These are phyloP conservation scores for Pleurotus ostreatus DNA, from an alignment of 768 basidiomycete genomes.

Conservation along the genomic window DNA sequence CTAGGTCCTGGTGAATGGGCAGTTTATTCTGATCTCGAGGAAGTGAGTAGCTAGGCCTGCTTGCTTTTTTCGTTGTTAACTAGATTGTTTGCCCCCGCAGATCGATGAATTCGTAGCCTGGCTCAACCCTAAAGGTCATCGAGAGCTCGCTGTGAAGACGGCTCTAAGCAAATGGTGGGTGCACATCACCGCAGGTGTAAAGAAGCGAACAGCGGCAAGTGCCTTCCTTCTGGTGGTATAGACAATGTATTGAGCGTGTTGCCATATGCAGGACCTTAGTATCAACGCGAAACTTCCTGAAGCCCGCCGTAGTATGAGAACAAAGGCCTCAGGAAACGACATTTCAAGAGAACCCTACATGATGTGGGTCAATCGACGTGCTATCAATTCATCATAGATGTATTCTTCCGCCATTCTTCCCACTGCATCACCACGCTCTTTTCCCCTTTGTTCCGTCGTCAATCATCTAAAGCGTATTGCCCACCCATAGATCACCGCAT, in stretches of 20 bases:
- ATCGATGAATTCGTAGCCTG: constrained; percentile 80
- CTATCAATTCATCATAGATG: constrained; percentile 39
- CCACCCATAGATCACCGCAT: background rate
- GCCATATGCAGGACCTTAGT: constrained; percentile 55
- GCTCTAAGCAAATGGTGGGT: constrained; percentile 79
- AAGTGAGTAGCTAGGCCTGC: constrained; percentile 48
- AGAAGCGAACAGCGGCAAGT: constrained; percentile 69
- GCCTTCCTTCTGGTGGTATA: background rate
- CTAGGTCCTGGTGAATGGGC: constrained; percentile 84
- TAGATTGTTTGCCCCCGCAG: constrained; percentile 34
- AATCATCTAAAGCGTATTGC: background rate
- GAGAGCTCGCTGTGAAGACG: constrained; percentile 79
- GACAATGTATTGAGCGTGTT: constrained; percentile 9
- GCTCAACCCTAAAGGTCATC: constrained; percentile 89
- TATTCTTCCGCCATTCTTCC: constrained; percentile 6
- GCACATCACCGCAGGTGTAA: constrained; percentile 76
- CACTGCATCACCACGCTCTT: constrained; percentile 7
- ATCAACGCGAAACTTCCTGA: constrained; percentile 70
- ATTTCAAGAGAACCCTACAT: constrained; percentile 80
- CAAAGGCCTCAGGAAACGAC: constrained; percentile 56
- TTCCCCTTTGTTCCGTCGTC: background rate
- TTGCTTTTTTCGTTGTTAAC: constrained; percentile 10
- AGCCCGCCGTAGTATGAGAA: constrained; percentile 74
- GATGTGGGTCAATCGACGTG: constrained; percentile 83
- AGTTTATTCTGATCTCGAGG: constrained; percentile 81